Evolutionary conservation across 140 eudicot species (phyloP), one percentile per base, ranked within the genome.

Genomic region (Stevia rebaudiana): DNA sequence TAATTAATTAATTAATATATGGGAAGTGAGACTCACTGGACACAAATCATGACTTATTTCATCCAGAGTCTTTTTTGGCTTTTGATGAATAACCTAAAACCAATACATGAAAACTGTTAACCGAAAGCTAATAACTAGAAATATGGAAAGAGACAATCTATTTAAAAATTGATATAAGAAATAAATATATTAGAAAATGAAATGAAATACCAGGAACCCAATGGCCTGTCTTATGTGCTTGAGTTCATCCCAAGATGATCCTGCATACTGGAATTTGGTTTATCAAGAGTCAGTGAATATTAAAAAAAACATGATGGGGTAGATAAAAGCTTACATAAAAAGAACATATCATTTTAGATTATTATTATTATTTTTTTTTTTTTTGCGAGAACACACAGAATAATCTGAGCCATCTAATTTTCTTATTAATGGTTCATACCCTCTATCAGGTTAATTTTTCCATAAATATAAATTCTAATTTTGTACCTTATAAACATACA

Each of bases 181-280:
- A 52, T 39, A 30, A 28, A 28, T 28, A 28, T 28, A 28, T 23
- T 15, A 31, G 64, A 61, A 63, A 33, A 24, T 11, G 55, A 36
- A 33, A 44, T 61, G 77, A 16, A 12, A 40, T 91, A 92, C 95
- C 96, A 92, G 82, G 83, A 92, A 88, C 42, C 94, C 95, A 49
- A 88, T 83, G 68, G 98, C 92, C 74, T 92, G 96, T 80, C 95
- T 77, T 65, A 88, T 88, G 79, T 92, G 96, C 86, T 77, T 92
- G 47, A 92, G 95, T 88, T 92, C 96, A 62, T 85, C 96, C 95
- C 95, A 92, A 31, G 96, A 72, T 31, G 92, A 70, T 44, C 98
- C 98, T 70, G 95, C 84, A 69, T 80, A 88, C 98, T 88, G 90
- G 23, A 80, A 80, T 52, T 63, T 48, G 11, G 58, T 48, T 59